A percentile compares a stretch with the other conserved stretches of the same genome.
Conservation (phyloP, 2,329 filamentous ascomycete genomes). For the Calonectria pseudoreteaudii region DNA sequence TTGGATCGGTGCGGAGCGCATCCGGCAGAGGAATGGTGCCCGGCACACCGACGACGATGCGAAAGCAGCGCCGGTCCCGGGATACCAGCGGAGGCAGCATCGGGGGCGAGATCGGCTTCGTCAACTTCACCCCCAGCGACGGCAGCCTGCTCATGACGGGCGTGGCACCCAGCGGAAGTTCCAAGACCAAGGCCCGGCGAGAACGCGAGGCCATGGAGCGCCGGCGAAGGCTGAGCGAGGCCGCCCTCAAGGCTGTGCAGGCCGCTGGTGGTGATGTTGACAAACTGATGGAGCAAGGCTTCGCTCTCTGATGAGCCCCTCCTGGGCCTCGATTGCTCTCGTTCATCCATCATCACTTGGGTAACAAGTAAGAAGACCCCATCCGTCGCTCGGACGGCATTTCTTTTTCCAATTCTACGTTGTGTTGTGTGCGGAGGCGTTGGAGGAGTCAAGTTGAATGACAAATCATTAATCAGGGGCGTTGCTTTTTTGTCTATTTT, state of each 20-base stretch:
- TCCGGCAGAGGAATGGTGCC: constrained; percentile 52
- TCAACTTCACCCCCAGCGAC: constrained; percentile 91
- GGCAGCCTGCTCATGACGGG: constrained; percentile 84
- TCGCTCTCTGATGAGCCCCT: constrained; percentile 50
- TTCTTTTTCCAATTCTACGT: not conserved
- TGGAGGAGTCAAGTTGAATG: constrained; percentile 15
- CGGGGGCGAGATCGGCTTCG: constrained; percentile 70
- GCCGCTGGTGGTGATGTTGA: constrained; percentile 77
- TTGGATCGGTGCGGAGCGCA: constrained; percentile 50
- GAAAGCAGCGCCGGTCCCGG: constrained; percentile 54
- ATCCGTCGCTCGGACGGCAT: not conserved
- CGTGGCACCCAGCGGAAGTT: constrained; percentile 90
- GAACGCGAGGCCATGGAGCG: constrained; percentile 90
- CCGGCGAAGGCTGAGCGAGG: constrained; percentile 74
- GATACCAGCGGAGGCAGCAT: constrained; percentile 47
- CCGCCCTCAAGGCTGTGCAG: constrained; percentile 75
- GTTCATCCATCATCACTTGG: not conserved
- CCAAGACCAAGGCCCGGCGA: constrained; percentile 92
- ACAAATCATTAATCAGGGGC: not conserved
- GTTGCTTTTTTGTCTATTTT: not conserved
- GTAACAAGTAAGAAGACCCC: not conserved
- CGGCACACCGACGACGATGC: constrained; percentile 54
- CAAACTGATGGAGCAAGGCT: constrained; percentile 63
- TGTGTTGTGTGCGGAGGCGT: constrained; percentile 4
- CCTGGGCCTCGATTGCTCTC: not conserved